Evolutionary conservation across 1,284 basidiomycete genomes (phyloP), one percentile per base, ranked within the genome.

Genomic region (Caloboletus inedulis): DNA sequence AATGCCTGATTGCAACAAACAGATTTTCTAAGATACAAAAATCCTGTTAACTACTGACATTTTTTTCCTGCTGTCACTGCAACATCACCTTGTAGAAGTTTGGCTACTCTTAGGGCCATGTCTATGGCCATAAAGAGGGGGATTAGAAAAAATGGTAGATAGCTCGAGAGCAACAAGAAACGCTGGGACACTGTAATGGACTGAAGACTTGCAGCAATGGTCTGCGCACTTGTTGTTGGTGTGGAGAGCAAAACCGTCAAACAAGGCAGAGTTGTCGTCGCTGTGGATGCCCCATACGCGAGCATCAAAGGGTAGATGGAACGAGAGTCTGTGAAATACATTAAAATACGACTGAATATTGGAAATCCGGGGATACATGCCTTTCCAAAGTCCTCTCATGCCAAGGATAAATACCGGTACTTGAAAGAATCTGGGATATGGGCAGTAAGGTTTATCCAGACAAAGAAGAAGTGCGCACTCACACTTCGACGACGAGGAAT

Each of bases 201-300:
- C 16, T 69, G 60, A 16, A 72, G 53, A 3, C 65, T 66, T 4
- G 68, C 55, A 9, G 63, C 68, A 13, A 75, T 51, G 0, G 75
- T 73, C 18, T 63, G 58, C 2, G 61, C 46, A 25, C 67, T 63
- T 3, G 72, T 69, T 18, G 65, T 58, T 0, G 79, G 78, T 3
- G 75, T 75, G 10, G 72, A 64, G 23, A 90, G 63, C 37, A 93
- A 66, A 25, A 81, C 74, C 3, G 77, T 69, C 45, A 94, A 66
- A 60, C 87, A 90, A 0, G 91, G 82, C 16, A 91, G 68, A 2
- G 86, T 85, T 0, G 90, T 91, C 0, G 89, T 93, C 0, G 81
- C 76, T 0, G 89, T 87, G 0, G 87, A 89, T 0, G 89, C 87
- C 25, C 78, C 89, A 66, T 94, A 94, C 30, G 85, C 67, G 6